A percentile compares a stretch with the other conserved stretches of the same genome.
Conservation (phyloP, 2,329 filamentous ascomycete genomes). For the Colletotrichum plurivorum region DNA sequence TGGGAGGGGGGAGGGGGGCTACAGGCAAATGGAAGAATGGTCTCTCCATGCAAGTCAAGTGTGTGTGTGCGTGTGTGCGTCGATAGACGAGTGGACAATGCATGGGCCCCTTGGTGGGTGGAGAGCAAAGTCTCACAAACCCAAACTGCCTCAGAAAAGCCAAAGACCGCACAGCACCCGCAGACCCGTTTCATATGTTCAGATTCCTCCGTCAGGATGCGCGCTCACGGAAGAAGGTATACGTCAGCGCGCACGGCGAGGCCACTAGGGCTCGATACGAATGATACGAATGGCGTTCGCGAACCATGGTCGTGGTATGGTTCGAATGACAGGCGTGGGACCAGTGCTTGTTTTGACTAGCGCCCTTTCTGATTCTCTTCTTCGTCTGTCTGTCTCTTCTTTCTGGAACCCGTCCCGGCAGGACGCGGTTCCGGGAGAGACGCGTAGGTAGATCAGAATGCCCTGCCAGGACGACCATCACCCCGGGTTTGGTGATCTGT, state of each 20-base stretch:
- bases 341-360: neutral
- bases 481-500: constrained; percentile 8
- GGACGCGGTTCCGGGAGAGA: neutral
- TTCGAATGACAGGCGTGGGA: constrained; percentile 1
- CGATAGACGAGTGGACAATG: neutral
- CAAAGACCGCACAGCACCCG: constrained; percentile 1
- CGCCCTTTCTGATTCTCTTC: too few species aligned
- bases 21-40: neutral
- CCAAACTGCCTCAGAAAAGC: constrained; percentile 21
- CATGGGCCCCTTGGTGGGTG: constrained; percentile 18
- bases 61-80: neutral
- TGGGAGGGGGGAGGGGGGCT: neutral
- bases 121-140: constrained; percentile 10
- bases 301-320: neutral
- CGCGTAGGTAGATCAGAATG: neutral
- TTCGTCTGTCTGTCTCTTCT: neutral
- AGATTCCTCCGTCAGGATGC: constrained; percentile 5
- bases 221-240: neutral
- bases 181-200: constrained; percentile 26
- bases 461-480: neutral
- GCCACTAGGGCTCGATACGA: constrained; percentile 3
- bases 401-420: neutral
- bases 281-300: constrained; percentile 14
- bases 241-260: constrained; percentile 4
- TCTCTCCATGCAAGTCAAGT: neutral